phyloP scores from a whole-genome alignment of 352 stramenopile species.

The Plasmopara halstedii region DNA sequence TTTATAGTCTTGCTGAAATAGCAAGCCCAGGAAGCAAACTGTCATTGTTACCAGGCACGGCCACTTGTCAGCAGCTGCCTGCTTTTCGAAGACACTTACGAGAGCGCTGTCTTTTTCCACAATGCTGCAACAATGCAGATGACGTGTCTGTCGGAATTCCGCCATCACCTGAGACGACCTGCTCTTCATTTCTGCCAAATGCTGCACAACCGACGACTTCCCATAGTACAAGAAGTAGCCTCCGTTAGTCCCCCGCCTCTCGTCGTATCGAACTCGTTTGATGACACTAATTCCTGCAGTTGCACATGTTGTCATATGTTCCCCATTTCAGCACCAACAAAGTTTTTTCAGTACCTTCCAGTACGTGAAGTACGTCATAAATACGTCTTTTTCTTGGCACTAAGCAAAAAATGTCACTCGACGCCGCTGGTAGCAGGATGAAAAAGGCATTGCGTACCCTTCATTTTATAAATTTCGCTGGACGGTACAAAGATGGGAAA shows the following conservation, averaged over 20 bases:
- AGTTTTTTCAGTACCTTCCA: conserved; percentile 50
- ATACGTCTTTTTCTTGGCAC: conserved; percentile 60
- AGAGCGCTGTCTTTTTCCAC: conserved; percentile 41
- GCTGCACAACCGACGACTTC: conserved; percentile 28
- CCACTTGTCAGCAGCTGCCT: conserved; percentile 39
- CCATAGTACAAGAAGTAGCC: conserved; percentile 60
- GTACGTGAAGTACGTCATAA: conserved; percentile 71
- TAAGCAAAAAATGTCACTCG: conserved; percentile 13
- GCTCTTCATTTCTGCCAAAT: conserved; percentile 27
- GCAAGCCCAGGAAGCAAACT: conserved; percentile 40
- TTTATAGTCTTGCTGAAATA: conserved; percentile 38
- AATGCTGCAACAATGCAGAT: background rate
- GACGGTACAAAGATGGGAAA: conserved; percentile 47
- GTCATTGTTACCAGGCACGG: conserved; percentile 49
- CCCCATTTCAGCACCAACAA: background rate
- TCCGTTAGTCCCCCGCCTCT: conserved; percentile 21
- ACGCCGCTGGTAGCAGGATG: background rate
- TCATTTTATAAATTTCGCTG: conserved; percentile 60
- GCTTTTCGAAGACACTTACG: conserved; percentile 37
- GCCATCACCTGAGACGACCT: conserved; percentile 16
- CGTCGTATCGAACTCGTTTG: conserved; percentile 37
- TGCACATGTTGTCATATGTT: conserved; percentile 2
- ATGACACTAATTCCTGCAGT: conserved; percentile 51
- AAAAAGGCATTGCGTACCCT: conserved; percentile 28
- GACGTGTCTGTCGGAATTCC: conserved; percentile 8